Base-by-base conservation (phyloP, 495 filamentous ascomycete species). In the Penicillium waksmanii region DNA sequence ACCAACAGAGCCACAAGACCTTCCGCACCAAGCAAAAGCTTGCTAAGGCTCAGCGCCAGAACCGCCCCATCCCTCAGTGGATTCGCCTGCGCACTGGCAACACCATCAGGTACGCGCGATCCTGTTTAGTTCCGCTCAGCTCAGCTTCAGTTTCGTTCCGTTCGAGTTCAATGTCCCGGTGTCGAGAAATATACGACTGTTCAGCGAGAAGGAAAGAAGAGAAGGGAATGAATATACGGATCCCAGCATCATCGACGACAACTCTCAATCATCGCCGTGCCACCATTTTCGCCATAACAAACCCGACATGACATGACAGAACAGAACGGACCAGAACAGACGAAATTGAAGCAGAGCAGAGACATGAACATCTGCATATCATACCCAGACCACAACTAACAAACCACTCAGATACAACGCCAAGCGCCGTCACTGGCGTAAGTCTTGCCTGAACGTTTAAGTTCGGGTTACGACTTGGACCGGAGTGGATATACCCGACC, bases 21-120 rank as follows among this genome's bases (percentile, higher is more conserved):
- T 97, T 97, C 91, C 89, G 91, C 77, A 96, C 92, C 80, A 98
- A 98, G 94, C 90, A 95, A 80, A 98, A 98, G 95, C 95, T 98
- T 84, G 95, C 96, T 74, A 97, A 93, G 86, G 95, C 95, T 74
- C 93, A 97, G 86, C 97, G 96, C 84, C 93, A 97, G 85, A 98
- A 98, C 89, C 86, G 96, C 70, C 95, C 95, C 62, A 97, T 98
- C 79, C 95, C 95, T 63, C 95, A 98, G 86, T 98, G 95, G 95
- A 98, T 98, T 77, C 89, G 95, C 72, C 86, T 98, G 70, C 89
- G 95, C 75, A 98, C 95, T 65, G 89, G 89, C 79, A 98, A 98
- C 86, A 98, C 94, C 83, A 96, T 97, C 81, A 85, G 92, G 93
- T 97, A 88, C 15, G 46, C 46, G 46, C 42, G 15, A 44, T 13